These are phyloP conservation scores for Dactylellina drechsleri DNA, from an alignment of 2,329 filamentous ascomycete genomes.

Conservation along the genomic window DNA sequence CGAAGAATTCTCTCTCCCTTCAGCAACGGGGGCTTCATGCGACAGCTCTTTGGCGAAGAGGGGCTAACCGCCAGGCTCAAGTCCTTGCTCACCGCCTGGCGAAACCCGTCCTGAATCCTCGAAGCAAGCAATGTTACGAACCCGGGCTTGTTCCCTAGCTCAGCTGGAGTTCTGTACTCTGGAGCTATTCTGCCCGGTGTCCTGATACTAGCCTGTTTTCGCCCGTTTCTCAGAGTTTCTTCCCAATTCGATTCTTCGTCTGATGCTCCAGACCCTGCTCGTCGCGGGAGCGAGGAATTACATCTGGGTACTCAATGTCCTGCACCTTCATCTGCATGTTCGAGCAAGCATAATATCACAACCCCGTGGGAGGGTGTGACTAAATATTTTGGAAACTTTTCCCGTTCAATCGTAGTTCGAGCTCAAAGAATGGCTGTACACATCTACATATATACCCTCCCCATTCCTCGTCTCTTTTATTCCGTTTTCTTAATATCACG, in stretches of 20 bases:
- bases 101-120: constrained; percentile 47
- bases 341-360: constrained; percentile 25
- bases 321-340: constrained; percentile 24
- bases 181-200: constrained; percentile 21
- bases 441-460: constrained; percentile 48
- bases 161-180: not conserved
- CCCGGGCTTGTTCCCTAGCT: constrained; percentile 18
- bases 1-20: constrained; percentile 24
- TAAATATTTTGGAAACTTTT: constrained; percentile 36
- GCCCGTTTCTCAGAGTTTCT: constrained; percentile 1
- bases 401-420: constrained; percentile 23
- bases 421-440: constrained; percentile 32
- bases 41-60: constrained; percentile 9
- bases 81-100: constrained; percentile 31
- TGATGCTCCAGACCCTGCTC: constrained; percentile 22
- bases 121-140: constrained; percentile 44
- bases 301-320: constrained; percentile 18
- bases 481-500: constrained; percentile 16
- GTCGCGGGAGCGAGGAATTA: constrained; percentile 24
- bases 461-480: constrained; percentile 36
- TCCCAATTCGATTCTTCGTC: constrained; percentile 22
- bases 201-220: constrained; percentile 19
- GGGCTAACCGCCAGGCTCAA: constrained; percentile 47
- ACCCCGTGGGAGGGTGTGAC: constrained; percentile 33
- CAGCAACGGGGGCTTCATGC: constrained; percentile 35